phyloP scores from a whole-genome alignment of 306 rosid genomes.

The Medicago ruthenica region DNA sequence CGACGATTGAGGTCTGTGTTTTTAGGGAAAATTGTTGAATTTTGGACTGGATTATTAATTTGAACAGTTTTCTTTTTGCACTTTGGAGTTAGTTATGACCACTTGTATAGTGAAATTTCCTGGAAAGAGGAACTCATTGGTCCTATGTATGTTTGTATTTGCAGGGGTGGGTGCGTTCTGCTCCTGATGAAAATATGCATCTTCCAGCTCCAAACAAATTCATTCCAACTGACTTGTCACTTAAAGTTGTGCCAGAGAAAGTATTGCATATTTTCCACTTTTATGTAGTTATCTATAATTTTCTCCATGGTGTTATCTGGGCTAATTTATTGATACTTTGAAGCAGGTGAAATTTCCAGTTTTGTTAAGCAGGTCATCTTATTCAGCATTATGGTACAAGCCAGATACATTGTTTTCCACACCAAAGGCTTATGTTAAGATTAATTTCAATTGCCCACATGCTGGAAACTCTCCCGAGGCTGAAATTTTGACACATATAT shows the following conservation, averaged over 20 bases:
- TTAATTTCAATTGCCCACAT: conserved; percentile 82
- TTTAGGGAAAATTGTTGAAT: conserved; percentile 1
- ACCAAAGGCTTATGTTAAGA: conserved; percentile 86
- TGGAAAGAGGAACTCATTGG: conserved; percentile 36
- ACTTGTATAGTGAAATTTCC: conserved; percentile 28
- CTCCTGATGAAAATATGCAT: conserved; percentile 75
- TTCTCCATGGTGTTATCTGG: conserved; percentile 23
- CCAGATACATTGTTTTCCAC: conserved; percentile 80
- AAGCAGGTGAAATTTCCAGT: conserved; percentile 78
- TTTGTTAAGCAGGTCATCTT: conserved; percentile 71
- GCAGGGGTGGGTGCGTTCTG: conserved; percentile 84
- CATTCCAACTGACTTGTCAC: conserved; percentile 87
- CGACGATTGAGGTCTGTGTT: conserved; percentile 74
- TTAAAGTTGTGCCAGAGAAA: conserved; percentile 64
- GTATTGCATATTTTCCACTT: conserved; percentile 47
- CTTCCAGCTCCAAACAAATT: conserved; percentile 81
- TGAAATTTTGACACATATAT: conserved; percentile 68
- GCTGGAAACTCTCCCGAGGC: conserved; percentile 87
- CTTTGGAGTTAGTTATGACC: conserved; percentile 22
- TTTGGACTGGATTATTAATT: conserved; percentile 39
- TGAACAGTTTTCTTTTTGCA: conserved; percentile 33
- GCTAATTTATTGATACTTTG: conserved; percentile 43
- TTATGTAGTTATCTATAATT: neutral
- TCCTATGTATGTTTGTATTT: conserved; percentile 36
- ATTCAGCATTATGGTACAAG: conserved; percentile 85